Conservation (phyloP, 306 rosid genomes). For the Lathyrus sativus region DNA sequence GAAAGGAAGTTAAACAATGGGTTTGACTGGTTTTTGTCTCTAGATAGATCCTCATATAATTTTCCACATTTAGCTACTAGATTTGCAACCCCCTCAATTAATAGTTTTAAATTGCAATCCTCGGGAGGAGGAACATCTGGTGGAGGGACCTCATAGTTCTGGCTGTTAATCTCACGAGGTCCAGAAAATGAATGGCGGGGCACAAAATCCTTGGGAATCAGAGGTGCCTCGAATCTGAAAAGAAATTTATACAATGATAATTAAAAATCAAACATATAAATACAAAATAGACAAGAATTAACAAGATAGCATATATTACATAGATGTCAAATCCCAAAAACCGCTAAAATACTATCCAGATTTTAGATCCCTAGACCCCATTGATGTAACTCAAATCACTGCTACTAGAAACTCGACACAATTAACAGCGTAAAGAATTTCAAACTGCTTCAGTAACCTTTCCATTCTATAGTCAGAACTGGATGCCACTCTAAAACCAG, state of each 20-base stretch:
- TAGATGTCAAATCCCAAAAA: slow-evolving; percentile 24
- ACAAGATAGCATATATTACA: slow-evolving; percentile 17
- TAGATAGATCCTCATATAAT: slow-evolving; percentile 90
- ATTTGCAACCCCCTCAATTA: slow-evolving; percentile 92
- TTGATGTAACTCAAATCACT: slow-evolving; percentile 21
- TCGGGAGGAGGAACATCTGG: slow-evolving; percentile 74
- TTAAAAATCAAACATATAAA: slow-evolving; percentile 32
- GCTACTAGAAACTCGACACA: slow-evolving; percentile 32
- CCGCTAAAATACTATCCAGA: slow-evolving; percentile 19
- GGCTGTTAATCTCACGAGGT: slow-evolving; percentile 64
- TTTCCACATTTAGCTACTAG: slow-evolving; percentile 95
- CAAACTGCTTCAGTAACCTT: slow-evolving; percentile 55
- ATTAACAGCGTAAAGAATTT: background rate
- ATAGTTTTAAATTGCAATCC: slow-evolving; percentile 72
- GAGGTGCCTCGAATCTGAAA: slow-evolving; percentile 84
- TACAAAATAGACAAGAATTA: slow-evolving; percentile 25
- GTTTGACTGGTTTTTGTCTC: slow-evolving; percentile 83
- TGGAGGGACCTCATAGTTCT: slow-evolving; percentile 70
- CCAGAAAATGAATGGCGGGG: slow-evolving; percentile 76
- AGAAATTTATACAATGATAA: slow-evolving; percentile 36
- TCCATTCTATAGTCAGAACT: slow-evolving; percentile 76
- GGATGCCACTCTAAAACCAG: slow-evolving; percentile 78
- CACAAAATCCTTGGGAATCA: slow-evolving; percentile 75
- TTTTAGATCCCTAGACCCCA: slow-evolving; percentile 23
- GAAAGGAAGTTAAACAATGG: slow-evolving; percentile 83